Conservation (phyloP, 208 protist species). For the Trypanosomatidae sp. region DNA sequence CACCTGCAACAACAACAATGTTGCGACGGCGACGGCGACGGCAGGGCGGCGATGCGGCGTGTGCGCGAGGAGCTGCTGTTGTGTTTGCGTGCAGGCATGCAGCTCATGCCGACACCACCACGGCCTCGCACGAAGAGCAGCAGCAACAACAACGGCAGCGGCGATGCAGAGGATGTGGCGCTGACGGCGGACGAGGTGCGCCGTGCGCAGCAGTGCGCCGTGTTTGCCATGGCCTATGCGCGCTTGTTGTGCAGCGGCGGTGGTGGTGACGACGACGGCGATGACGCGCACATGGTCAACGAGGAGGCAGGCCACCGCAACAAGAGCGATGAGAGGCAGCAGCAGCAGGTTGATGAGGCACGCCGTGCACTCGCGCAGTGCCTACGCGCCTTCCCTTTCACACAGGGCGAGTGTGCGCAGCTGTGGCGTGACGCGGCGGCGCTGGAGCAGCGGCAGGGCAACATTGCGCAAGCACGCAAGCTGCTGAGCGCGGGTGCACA, state of each 20-base stretch:
- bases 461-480: constrained; percentile 28
- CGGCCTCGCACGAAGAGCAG: not conserved
- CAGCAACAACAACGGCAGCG: not conserved
- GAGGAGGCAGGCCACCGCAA: too few relatives aligned
- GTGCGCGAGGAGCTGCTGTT: not conserved
- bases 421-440: constrained; percentile 70
- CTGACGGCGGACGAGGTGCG: constrained; percentile 15
- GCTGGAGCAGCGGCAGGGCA: constrained; percentile 48
- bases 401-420: constrained; percentile 31
- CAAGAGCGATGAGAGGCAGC: constrained; percentile 10
- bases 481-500: constrained; percentile 42
- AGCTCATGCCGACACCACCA: not conserved
- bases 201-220: constrained; percentile 43
- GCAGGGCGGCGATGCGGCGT: constrained; percentile 3
- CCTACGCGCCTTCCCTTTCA: constrained; percentile 66
- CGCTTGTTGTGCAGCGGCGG: too few relatives aligned
- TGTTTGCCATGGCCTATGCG: constrained; percentile 65
- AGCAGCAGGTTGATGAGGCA: constrained; percentile 19
- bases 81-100: not conserved
- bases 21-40: too few relatives aligned
- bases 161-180: constrained; percentile 5
- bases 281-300: too few relatives aligned
- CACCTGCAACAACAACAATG: not conserved
- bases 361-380: constrained; percentile 27
- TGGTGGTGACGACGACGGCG: too few relatives aligned